Evolutionary conservation across 1,139 yeast species (phyloP).

Genomic region (Taphrina flavorubra): DNA sequence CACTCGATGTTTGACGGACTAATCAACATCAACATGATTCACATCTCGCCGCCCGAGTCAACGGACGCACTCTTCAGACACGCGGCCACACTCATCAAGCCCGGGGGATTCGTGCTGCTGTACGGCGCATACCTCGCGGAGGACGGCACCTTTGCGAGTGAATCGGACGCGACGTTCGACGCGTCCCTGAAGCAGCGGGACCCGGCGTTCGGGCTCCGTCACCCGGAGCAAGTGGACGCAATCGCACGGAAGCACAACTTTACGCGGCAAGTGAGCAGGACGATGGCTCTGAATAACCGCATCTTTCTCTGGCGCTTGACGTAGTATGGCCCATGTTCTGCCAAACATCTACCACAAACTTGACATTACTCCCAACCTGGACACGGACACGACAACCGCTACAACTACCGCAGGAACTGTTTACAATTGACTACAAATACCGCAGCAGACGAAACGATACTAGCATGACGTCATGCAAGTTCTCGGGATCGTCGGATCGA

Average conservation of each 20-base stretch:
- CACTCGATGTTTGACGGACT: not conserved
- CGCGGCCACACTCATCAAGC: constrained; percentile 13
- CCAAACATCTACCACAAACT: too few relatives aligned
- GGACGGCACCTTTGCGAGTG: constrained; percentile 23
- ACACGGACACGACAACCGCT: too few relatives aligned
- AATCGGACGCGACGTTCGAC: constrained; percentile 19
- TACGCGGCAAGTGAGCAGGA: not conserved
- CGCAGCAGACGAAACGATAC: too few relatives aligned
- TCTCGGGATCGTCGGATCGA: too few relatives aligned
- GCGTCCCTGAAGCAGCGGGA: constrained; percentile 22
- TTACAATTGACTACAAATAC: too few relatives aligned
- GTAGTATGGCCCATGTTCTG: too few relatives aligned
- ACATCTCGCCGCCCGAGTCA: constrained; percentile 27
- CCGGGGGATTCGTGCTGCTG: constrained; percentile 13
- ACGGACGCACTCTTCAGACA: constrained; percentile 27
- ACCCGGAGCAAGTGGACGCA: constrained; percentile 16
- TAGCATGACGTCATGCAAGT: too few relatives aligned
- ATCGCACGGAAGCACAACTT: constrained; percentile 20
- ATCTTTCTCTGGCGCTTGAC: constrained; percentile 28
- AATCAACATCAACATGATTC: constrained; percentile 29
- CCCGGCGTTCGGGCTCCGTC: constrained; percentile 25
- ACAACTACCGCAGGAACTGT: too few relatives aligned
- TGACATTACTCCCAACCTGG: too few relatives aligned
- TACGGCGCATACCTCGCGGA: constrained; percentile 33
- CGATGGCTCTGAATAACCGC: constrained; percentile 24